phyloP scores from a whole-genome alignment of 257 asterid species.

The Solanum tarijense region DNA sequence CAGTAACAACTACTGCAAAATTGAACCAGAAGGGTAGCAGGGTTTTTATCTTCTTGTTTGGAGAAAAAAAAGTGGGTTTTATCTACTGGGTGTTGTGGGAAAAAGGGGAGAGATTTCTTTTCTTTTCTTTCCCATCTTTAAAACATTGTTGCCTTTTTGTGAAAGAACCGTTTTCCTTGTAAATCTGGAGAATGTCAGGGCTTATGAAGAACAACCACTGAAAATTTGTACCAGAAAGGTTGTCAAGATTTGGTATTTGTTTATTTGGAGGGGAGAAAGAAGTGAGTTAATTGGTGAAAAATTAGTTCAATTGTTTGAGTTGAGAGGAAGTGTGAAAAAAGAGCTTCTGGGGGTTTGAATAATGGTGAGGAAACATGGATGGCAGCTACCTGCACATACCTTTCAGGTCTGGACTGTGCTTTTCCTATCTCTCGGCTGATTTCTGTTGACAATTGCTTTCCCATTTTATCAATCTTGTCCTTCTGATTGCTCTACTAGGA shows the following conservation, averaged over 20 bases:
- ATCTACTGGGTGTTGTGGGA: background rate
- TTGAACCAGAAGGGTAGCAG: background rate
- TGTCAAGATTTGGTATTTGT: background rate
- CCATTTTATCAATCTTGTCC: background rate
- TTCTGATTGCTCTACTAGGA: background rate
- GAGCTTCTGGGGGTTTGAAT: conserved; percentile 8
- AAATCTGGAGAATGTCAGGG: background rate
- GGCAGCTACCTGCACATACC: conserved; percentile 97
- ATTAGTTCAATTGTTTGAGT: conserved; percentile 1
- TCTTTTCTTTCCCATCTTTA: background rate
- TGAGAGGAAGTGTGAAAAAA: conserved; percentile 4
- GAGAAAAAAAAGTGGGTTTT: background rate
- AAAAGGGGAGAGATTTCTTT: background rate
- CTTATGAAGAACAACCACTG: background rate
- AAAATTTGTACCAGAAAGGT: background rate
- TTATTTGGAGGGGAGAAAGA: background rate
- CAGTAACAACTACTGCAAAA: background rate
- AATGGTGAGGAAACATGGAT: conserved; percentile 99
- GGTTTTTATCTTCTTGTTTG: background rate
- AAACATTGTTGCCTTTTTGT: background rate
- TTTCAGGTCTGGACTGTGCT: conserved; percentile 53
- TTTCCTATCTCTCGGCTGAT: background rate
- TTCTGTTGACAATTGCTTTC: conserved; percentile 2
- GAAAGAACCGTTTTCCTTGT: background rate
- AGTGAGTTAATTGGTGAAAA: background rate